phyloP scores from a whole-genome alignment of 371 early-diverging fungal genomes.

The Fennellomyces sp. region DNA sequence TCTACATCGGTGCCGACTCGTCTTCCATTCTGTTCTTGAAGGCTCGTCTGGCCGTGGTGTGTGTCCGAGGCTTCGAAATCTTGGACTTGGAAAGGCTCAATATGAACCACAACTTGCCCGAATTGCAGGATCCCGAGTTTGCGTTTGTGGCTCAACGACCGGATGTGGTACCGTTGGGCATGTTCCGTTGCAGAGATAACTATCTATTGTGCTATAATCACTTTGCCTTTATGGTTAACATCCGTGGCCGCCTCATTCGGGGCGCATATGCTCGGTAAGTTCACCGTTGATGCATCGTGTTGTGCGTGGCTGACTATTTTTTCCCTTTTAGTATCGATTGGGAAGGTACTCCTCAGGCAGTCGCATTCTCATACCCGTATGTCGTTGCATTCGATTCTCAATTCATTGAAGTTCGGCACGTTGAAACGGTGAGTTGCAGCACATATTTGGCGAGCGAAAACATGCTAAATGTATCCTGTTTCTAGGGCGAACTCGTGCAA shows the following conservation, averaged over 20 bases:
- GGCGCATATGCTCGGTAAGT: slow-evolving; percentile 17
- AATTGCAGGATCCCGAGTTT: slow-evolving; percentile 37
- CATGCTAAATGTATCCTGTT: not conserved
- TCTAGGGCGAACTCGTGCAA: slow-evolving; percentile 50
- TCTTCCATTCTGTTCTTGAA: slow-evolving; percentile 73
- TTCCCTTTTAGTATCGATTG: slow-evolving; percentile 34
- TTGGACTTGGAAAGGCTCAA: slow-evolving; percentile 80
- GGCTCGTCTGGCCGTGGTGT: slow-evolving; percentile 76
- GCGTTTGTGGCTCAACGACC: slow-evolving; percentile 35
- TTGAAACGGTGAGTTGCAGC: slow-evolving; percentile 67
- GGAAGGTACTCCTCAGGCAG: slow-evolving; percentile 60
- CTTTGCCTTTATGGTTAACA: slow-evolving; percentile 90
- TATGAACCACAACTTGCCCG: slow-evolving; percentile 54
- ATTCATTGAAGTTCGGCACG: slow-evolving; percentile 89
- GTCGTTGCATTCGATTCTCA: slow-evolving; percentile 87
- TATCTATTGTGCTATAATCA: slow-evolving; percentile 91
- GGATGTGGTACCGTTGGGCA: slow-evolving; percentile 71
- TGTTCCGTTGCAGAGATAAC: slow-evolving; percentile 80
- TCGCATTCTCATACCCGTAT: slow-evolving; percentile 81
- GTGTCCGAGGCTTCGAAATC: slow-evolving; percentile 82
- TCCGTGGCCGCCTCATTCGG: slow-evolving; percentile 28
- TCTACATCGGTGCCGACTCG: slow-evolving; percentile 82
- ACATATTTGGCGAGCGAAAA: not conserved
- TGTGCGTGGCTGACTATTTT: too few species aligned
- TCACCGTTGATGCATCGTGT: too few species aligned